Base-by-base conservation (phyloP, 345 rosid genomes). In the Aurinia saxatilis region DNA sequence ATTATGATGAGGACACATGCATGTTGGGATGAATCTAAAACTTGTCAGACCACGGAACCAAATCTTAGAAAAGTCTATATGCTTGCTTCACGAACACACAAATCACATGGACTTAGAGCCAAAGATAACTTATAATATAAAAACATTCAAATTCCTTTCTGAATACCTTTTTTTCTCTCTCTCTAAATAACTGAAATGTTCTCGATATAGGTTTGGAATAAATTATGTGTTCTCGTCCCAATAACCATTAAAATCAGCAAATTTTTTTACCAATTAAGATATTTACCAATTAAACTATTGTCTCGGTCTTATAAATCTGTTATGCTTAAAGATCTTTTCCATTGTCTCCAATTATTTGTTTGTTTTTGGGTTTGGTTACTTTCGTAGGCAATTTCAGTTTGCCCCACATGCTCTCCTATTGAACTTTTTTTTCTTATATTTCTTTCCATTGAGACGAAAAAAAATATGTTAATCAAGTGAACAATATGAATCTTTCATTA, bases 41-140 rank as follows among this genome's bases (percentile, higher is more conserved):
- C 15, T 48, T 38, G 50, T 29, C 38, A 37, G 50, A 57, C 18
- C 16, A n/a, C 19, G 44, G 9, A 42, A 16, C 64, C 27, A 44
- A 59, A 59, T 58, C 17, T 30, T 29, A 31, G 17, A 59, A 23
- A 66, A 17, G 31, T 37, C 10, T 17, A 36, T 17, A 36, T 30
- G 41, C 17, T 27, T 56, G 48, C 57, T 47, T 56, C 57, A 10
- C 8, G 15, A 12, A 29, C 50, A 47, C 57, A 47, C 57, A 66
- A 14, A 47, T 40, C 14, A 66, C 11, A 19, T 42, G 42, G 40
- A 46, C 23, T 30, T 30, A 16, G 19, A 27, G 19, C 30, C 8
- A 17, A 27, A 65, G 45, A 53, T 45, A 52, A 29, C 19, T 38
- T 9, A 13, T 46, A 40, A 60, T 52, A 63, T 30, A 38, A 49